These are phyloP conservation scores for Eragrostis nindensis DNA, from an alignment of 176 grass and related monocot genomes.

Conservation along the genomic window DNA sequence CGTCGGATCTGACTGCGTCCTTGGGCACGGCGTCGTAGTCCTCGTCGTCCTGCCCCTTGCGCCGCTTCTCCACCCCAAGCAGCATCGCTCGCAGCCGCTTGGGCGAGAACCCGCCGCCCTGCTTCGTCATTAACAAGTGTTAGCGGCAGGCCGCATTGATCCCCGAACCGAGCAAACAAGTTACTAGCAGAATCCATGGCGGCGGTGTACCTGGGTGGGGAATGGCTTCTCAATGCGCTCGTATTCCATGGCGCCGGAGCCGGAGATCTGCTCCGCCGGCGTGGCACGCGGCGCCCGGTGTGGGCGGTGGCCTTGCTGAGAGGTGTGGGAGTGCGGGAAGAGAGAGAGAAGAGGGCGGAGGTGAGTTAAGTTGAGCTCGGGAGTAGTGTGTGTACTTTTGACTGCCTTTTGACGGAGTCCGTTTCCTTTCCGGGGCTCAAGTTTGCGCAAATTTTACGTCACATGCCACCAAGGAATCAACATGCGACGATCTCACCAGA, in stretches of 20 bases:
- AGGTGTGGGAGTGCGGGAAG: slow-evolving; percentile 31
- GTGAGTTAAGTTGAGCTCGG: slow-evolving; percentile 36
- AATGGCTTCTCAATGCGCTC: slow-evolving; percentile 95
- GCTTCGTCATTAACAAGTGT: neutral
- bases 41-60: slow-evolving; percentile 63
- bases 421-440: fast-evolving
- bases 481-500: no score
- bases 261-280: slow-evolving; percentile 30
- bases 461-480: neutral
- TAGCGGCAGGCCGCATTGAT: neutral
- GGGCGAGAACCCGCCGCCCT: slow-evolving; percentile 95
- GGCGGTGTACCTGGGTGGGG: slow-evolving; percentile 52
- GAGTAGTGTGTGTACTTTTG: slow-evolving; percentile 52
- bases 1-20: slow-evolving; percentile 71
- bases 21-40: slow-evolving; percentile 67
- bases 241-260: slow-evolving; percentile 70
- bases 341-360: neutral
- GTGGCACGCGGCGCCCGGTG: neutral
- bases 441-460: neutral
- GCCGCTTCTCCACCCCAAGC: slow-evolving; percentile 78
- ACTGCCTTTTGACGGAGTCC: slow-evolving; percentile 44
- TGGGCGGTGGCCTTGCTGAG: neutral
- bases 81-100: slow-evolving; percentile 94
- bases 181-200: neutral
- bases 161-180: slow-evolving; percentile 4